phyloP scores from a whole-genome alignment of 2,329 filamentous ascomycete species.

The Anthostomella pinea region DNA sequence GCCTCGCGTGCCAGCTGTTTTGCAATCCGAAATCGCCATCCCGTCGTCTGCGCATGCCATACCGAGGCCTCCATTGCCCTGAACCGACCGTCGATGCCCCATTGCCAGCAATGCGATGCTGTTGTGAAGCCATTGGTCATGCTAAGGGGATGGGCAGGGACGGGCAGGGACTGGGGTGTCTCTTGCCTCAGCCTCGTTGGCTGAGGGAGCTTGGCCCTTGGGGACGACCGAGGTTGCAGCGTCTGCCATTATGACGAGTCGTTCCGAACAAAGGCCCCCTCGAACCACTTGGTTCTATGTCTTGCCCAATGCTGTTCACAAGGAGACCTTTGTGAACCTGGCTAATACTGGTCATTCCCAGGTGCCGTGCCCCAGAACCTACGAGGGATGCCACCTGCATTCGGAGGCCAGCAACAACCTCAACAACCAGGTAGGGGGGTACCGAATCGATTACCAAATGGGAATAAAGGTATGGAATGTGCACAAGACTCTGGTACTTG shows the following conservation, averaged over 20 bases:
- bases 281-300: slow-evolving; percentile 5
- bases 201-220: slow-evolving; percentile 15
- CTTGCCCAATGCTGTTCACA: slow-evolving; percentile 2
- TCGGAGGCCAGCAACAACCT: slow-evolving; percentile 57
- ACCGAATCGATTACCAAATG: slow-evolving; percentile 60
- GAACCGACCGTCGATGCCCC: slow-evolving; percentile 9
- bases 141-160: slow-evolving; percentile 3
- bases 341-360: slow-evolving; percentile 37
- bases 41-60: slow-evolving; percentile 21
- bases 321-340: slow-evolving; percentile 19
- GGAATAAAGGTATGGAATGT: slow-evolving; percentile 57
- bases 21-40: slow-evolving; percentile 22
- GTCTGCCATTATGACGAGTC: too few relatives aligned
- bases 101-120: slow-evolving; percentile 12
- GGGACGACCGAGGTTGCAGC: slow-evolving; percentile 5
- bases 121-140: slow-evolving; percentile 6
- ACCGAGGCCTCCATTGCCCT: slow-evolving; percentile 9
- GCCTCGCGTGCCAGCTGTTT: slow-evolving; percentile 30
- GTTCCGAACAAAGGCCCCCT: too few relatives aligned
- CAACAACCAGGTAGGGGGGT: slow-evolving; percentile 54
- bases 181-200: slow-evolving; percentile 15
- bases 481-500: slow-evolving; percentile 5
- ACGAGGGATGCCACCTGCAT: slow-evolving; percentile 60
- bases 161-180: slow-evolving; percentile 1
- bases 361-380: slow-evolving; percentile 61